phyloP scores from a whole-genome alignment of 441 rosid genomes.

The Syzygium malaccense region DNA sequence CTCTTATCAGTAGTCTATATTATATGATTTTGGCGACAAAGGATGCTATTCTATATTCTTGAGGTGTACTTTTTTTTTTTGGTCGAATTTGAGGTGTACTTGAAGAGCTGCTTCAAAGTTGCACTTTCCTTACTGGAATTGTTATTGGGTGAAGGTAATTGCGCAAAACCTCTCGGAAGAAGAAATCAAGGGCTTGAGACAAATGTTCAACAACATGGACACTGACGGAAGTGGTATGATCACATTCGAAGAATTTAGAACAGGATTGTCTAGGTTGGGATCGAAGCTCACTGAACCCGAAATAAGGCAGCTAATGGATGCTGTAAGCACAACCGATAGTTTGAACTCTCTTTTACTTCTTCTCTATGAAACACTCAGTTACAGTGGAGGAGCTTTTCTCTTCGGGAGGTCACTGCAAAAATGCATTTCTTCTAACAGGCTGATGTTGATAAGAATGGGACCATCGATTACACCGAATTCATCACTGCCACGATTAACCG shows the following conservation, averaged over 20 bases:
- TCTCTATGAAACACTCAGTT: not conserved
- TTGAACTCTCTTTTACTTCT: not conserved
- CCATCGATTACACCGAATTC: slow-evolving; percentile 74
- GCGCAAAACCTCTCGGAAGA: slow-evolving; percentile 75
- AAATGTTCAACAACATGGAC: slow-evolving; percentile 89
- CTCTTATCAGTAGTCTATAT: not conserved
- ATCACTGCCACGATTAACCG: slow-evolving; percentile 82
- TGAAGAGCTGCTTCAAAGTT: not conserved
- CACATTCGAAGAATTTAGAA: slow-evolving; percentile 67
- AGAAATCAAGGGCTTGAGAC: slow-evolving; percentile 73
- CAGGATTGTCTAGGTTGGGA: slow-evolving; percentile 64
- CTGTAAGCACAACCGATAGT: slow-evolving; percentile 40
- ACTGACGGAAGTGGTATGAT: slow-evolving; percentile 77
- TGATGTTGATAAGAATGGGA: slow-evolving; percentile 71
- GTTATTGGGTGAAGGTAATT: slow-evolving; percentile 40
- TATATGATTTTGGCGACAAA: not conserved
- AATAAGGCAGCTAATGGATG: slow-evolving; percentile 81
- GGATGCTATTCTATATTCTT: not conserved
- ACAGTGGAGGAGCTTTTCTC: not conserved
- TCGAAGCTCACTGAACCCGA: slow-evolving; percentile 71
- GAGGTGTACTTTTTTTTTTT: too few relatives aligned
- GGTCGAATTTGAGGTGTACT: not conserved
- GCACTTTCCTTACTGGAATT: not conserved
- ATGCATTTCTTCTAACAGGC: slow-evolving; percentile 31
- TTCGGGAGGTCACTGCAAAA: not conserved